A percentile compares a stretch with the other conserved stretches of the same genome.
Conservation (phyloP, 257 asterid species). For the Prunella vulgaris region DNA sequence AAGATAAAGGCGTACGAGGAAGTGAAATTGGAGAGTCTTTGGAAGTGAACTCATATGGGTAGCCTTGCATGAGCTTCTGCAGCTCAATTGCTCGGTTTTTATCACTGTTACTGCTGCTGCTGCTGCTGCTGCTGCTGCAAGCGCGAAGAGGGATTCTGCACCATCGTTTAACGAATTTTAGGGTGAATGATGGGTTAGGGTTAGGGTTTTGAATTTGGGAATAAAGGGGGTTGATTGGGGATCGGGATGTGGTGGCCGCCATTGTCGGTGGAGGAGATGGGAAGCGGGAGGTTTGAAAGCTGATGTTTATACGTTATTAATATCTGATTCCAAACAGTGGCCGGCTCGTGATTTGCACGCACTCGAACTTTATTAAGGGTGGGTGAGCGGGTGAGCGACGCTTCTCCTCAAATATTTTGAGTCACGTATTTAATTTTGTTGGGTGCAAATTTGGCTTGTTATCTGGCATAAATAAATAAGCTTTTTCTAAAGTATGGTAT, state of each 20-base stretch:
- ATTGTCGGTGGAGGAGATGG: conserved; percentile 27
- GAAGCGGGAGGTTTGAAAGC: conserved; percentile 13
- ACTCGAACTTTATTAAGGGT: too few species aligned
- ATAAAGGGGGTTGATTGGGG: conserved; percentile 29
- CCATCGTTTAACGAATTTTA: conserved; percentile 29
- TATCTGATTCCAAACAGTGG: neutral
- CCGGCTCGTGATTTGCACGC: too few species aligned
- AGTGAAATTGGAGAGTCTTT: conserved; percentile 60
- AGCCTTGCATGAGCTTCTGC: conserved; percentile 47
- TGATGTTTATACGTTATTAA: neutral
- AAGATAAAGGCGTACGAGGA: conserved; percentile 45
- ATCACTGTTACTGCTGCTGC: conserved; percentile 25
- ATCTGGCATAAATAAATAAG: too few species aligned
- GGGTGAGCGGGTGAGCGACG: too few species aligned
- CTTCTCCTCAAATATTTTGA: too few species aligned
- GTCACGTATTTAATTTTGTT: too few species aligned
- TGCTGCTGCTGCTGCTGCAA: conserved; percentile 26
- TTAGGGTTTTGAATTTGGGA: conserved; percentile 27
- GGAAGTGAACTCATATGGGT: conserved; percentile 38
- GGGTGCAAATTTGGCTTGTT: too few species aligned
- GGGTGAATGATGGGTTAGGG: conserved; percentile 24
- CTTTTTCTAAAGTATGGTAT: too few species aligned
- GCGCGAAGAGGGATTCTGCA: conserved; percentile 37
- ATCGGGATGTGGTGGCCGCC: conserved; percentile 41
- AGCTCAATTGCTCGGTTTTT: conserved; percentile 46